Conservation (phyloP, 208 protist genomes). For the Phytomonas sp. region DNA sequence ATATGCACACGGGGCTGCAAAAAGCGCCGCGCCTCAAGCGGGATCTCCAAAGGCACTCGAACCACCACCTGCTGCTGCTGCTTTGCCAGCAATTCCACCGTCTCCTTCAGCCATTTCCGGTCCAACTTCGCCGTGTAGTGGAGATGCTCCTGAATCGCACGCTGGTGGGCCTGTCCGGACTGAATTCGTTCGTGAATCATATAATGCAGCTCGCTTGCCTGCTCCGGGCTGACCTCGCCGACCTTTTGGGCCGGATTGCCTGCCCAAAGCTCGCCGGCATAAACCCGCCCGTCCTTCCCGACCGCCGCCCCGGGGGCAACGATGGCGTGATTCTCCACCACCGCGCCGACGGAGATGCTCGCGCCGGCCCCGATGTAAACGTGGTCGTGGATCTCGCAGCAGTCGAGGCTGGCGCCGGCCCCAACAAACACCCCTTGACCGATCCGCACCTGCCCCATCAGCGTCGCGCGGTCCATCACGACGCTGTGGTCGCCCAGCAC, state of each 20-base stretch:
- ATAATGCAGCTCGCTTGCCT: constrained; percentile 54
- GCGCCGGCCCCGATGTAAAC: constrained; percentile 78
- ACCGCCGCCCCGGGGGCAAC: constrained; percentile 79
- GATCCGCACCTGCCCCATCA: constrained; percentile 74
- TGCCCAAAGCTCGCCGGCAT: constrained; percentile 87
- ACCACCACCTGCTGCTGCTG: constrained; percentile 76
- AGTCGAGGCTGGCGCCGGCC: constrained; percentile 64
- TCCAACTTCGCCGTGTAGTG: constrained; percentile 58
- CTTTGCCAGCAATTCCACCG: constrained; percentile 55
- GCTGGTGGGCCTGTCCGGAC: constrained; percentile 41
- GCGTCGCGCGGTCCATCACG: constrained; percentile 75
- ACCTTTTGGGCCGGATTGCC: constrained; percentile 85
- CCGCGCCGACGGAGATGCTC: constrained; percentile 67
- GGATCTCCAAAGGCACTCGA: constrained; percentile 75
- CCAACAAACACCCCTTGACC: constrained; percentile 61
- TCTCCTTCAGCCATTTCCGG: constrained; percentile 57
- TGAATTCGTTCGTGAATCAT: constrained; percentile 59
- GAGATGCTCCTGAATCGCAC: constrained; percentile 66
- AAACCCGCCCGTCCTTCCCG: constrained; percentile 71
- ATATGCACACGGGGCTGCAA: constrained; percentile 81
- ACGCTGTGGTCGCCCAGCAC: constrained; percentile 70
- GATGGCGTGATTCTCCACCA: constrained; percentile 80
- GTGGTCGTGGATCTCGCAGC: constrained; percentile 74
- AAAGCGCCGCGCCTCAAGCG: constrained; percentile 77
- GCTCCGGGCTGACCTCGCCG: constrained; percentile 62